Conservation (phyloP, 2,329 filamentous ascomycete species). For the Aciculosporium take region DNA sequence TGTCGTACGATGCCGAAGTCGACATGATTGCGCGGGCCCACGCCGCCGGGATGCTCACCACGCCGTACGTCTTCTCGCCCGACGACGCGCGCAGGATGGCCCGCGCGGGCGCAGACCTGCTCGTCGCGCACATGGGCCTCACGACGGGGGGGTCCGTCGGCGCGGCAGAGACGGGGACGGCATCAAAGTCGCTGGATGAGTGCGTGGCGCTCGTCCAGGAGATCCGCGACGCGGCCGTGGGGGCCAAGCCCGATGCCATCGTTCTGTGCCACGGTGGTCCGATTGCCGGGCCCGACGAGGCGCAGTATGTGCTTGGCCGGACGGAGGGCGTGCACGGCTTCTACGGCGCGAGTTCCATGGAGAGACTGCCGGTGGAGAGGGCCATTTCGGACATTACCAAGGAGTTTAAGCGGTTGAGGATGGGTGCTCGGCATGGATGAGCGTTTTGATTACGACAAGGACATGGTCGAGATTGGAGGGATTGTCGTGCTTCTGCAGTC, state of each 20-base stretch:
- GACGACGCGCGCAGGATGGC: constrained; percentile 50
- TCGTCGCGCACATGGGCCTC: constrained; percentile 56
- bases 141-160: constrained; percentile 53
- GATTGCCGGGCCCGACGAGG: constrained; percentile 49
- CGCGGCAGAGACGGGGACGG: constrained; percentile 39
- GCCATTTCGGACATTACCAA: constrained; percentile 38
- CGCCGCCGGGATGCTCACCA: constrained; percentile 47
- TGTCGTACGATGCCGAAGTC: constrained; percentile 54
- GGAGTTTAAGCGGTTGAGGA: constrained; percentile 5
- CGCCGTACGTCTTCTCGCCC: constrained; percentile 54
- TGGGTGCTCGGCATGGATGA: neutral
- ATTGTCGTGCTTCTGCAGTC: no score
- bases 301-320: constrained; percentile 43
- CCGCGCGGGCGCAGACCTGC: constrained; percentile 47
- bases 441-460: no score
- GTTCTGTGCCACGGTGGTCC: constrained; percentile 57
- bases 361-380: constrained; percentile 51
- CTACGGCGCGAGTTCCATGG: constrained; percentile 57
- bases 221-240: constrained; percentile 45
- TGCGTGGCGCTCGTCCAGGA: constrained; percentile 46
- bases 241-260: constrained; percentile 38
- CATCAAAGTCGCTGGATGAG: constrained; percentile 44
- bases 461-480: no score
- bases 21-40: constrained; percentile 49
- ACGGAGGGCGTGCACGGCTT: constrained; percentile 54